Evolutionary conservation across 192 early-diverging fungal genomes (phyloP), one percentile per base, ranked within the genome.

Genomic region (Podila clonocystis): DNA sequence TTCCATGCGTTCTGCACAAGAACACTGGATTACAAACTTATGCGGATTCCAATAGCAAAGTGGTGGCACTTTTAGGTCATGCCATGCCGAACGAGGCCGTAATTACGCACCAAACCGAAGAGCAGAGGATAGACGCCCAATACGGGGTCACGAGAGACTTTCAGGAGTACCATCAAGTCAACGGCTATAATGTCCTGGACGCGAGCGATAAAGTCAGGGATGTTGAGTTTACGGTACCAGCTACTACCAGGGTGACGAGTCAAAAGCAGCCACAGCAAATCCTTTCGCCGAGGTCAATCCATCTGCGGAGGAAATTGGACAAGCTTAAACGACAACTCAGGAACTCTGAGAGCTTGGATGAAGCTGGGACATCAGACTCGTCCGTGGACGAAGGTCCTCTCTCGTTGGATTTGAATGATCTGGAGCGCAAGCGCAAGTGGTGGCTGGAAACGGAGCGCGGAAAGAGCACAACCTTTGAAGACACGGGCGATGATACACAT

Each of bases 1-100:
- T 72, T 50, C 76, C 76, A 5, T 79, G 76, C 59, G 76, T 79
- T 15, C 70, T 79, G 9, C 76, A 79, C 52, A 69, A 69, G 38
- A 61, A 79, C 41, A 11, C 52, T 5, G 55, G 24, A 0, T 58
- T 67, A 11, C 45, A 67, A 12, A 72, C 76, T 0, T 28, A 58
- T 9, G 71, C 60, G 38, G 26, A 49, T 1, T 67, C 76, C 24
- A 79, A 79, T n/a, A 58, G 65, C 22, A 64, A 72, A 29, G 20
- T 50, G 19, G 31, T 79, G 5, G 65, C 50, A 11, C 52, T 79
- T 17, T 55, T 79, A 15, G 55, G 60, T 5, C 64, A 62, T 3
- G 34, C 26, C 29, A 79, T 79, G 34, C 58, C 68, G 24, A 31
- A 65, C 24, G n/a, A 24, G 9, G 26, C 31, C 3, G 28, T 31